Evolutionary conservation across 2,329 filamentous ascomycete genomes (phyloP).

Genomic region (Trichoderma oligosporum): DNA sequence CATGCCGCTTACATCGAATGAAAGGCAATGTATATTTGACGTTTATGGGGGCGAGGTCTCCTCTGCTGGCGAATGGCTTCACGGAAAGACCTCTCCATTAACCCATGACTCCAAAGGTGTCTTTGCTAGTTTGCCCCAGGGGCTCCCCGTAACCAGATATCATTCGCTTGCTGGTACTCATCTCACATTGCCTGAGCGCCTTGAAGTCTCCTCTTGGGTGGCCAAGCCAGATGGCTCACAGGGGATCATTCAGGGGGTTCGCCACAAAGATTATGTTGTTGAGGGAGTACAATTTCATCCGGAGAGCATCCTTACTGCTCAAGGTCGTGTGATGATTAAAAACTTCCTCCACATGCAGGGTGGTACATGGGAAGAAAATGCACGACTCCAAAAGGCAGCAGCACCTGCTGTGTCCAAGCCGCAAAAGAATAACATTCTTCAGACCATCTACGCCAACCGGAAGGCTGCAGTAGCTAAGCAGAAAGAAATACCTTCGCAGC

Average conservation of each 20-base stretch:
- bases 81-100: conserved; percentile 92
- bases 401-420: conserved; percentile 29
- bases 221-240: conserved; percentile 70
- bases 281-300: conserved; percentile 98
- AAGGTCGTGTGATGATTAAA: conserved; percentile 82
- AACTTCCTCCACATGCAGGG: conserved; percentile 88
- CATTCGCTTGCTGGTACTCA: conserved; percentile 94
- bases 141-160: conserved; percentile 86
- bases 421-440: conserved; percentile 80
- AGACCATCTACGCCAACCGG: conserved; percentile 83
- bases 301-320: conserved; percentile 89
- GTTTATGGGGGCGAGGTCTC: conserved; percentile 88
- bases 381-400: conserved; percentile 48
- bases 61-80: conserved; percentile 91
- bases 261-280: conserved; percentile 85
- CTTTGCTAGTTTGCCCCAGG: conserved; percentile 74
- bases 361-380: conserved; percentile 86
- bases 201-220: conserved; percentile 91
- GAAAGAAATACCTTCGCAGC: conserved; percentile 79
- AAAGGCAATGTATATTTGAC: conserved; percentile 88
- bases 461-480: conserved; percentile 72
- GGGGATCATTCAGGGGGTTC: conserved; percentile 92
- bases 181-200: conserved; percentile 74
- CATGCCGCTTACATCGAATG: conserved; percentile 12
- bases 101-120: conserved; percentile 89